A percentile compares a stretch with the other conserved stretches of the same genome.
Evolutionary conservation across 78 protist genomes (phyloP).

Genomic region (Polysphondylium violaceum): DNA sequence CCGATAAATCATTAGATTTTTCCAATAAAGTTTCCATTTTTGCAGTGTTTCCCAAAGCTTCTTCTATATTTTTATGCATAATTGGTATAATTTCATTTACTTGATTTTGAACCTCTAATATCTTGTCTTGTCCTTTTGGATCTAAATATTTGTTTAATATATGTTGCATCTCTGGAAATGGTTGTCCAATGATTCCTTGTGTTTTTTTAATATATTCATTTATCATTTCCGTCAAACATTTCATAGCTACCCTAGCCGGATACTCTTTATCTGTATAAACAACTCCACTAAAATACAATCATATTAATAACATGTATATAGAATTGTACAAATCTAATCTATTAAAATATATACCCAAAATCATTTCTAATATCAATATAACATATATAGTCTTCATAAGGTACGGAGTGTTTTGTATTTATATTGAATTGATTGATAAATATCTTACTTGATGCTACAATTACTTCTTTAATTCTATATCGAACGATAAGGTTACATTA

Average conservation of each 20-base stretch:
- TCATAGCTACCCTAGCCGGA: slow-evolving; percentile 70
- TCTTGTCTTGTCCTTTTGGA: slow-evolving; percentile 39
- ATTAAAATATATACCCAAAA: slow-evolving; percentile 40
- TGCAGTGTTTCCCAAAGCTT: slow-evolving; percentile 35
- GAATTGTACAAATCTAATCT: no score
- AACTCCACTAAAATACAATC: slow-evolving; percentile 24
- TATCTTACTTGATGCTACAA: slow-evolving; percentile 63
- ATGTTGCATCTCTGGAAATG: slow-evolving; percentile 35
- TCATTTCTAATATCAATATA: slow-evolving; percentile 68
- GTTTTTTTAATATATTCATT: slow-evolving; percentile 34
- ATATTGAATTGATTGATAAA: slow-evolving; percentile 48
- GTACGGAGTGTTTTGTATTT: slow-evolving; percentile 47
- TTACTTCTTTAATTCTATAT: slow-evolving; percentile 51
- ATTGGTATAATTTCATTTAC: slow-evolving; percentile 47
- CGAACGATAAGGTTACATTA: not conserved
- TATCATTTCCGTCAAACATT: slow-evolving; percentile 56
- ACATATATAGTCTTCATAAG: slow-evolving; percentile 69
- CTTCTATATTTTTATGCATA: slow-evolving; percentile 75
- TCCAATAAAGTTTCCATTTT: slow-evolving; percentile 61
- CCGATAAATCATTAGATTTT: slow-evolving; percentile 46
- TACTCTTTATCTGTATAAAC: slow-evolving; percentile 77
- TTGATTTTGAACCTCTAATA: slow-evolving; percentile 51
- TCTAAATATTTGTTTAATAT: slow-evolving; percentile 22
- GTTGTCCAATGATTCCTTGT: slow-evolving; percentile 40
- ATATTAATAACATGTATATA: not conserved